Percentiles rank a stretch among this genome's conserved stretches.
Evolutionary conservation across 163 green algal species (phyloP).

Genomic region (Prototheca wickerhamii): DNA sequence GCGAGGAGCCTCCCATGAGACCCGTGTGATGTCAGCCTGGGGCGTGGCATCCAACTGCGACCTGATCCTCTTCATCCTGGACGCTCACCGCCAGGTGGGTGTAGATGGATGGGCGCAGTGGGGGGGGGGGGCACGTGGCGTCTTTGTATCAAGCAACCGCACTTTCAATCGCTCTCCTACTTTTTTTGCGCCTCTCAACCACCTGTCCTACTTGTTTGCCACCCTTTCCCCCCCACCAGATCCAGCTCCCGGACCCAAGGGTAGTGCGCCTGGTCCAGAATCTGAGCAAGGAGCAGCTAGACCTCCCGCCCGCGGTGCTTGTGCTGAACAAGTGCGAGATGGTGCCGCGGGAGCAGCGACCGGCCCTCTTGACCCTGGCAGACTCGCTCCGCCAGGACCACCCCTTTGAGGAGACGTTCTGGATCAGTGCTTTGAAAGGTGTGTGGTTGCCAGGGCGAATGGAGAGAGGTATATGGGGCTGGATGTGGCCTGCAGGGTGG

Average conservation of each 20-base stretch:
- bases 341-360: neutral
- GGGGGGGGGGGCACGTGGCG: no score
- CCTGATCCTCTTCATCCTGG: constrained; percentile 85
- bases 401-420: constrained; percentile 32
- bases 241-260: constrained; percentile 46
- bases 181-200: constrained; percentile 14
- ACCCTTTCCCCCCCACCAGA: no score
- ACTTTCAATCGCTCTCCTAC: no score
- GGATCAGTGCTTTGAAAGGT: constrained; percentile 23
- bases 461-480: no score
- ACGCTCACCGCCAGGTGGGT: constrained; percentile 77
- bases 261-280: constrained; percentile 65
- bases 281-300: constrained; percentile 66
- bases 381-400: constrained; percentile 18
- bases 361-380: constrained; percentile 20
- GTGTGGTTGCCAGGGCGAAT: no score
- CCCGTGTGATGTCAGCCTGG: constrained; percentile 48
- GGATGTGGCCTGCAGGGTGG: no score
- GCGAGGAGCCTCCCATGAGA: constrained; percentile 28
- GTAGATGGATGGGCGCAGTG: neutral
- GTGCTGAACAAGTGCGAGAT: constrained; percentile 82
- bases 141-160: no score
- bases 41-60: constrained; percentile 43
- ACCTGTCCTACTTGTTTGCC: neutral
- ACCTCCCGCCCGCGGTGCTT: constrained; percentile 49